Base-by-base conservation (phyloP, 202 grass and related monocot genomes). In the Carex sylvatica region DNA sequence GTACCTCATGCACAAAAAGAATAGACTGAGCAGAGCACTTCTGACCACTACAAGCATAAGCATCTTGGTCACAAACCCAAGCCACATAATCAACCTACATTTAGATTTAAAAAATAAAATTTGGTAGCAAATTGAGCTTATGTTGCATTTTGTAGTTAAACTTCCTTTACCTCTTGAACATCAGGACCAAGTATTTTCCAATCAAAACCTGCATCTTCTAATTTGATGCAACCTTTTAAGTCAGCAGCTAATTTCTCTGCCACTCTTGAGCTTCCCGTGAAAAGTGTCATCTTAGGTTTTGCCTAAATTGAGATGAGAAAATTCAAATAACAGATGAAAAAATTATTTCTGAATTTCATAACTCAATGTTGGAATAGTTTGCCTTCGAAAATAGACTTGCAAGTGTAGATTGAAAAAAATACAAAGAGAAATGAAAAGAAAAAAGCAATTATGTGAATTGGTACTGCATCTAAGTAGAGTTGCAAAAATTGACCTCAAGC, bases 1-100 rank as follows among this genome's bases (percentile, higher is more conserved):
- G 60, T 86, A 95, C 95, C 91, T 98, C 90, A 86, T 98, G 95
- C 88, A 98, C 88, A 65, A 93, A 98, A 62, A 98, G 83, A 81
- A 98, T 91, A 79, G 92, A 95, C 83, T 98, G 95, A 83, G 92
- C 92, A 89, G 96, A 98, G 86, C 96, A 98, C 69, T 98, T 98
- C 79, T 98, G 96, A 79, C 96, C 92, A 51, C 92, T 95, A 69
- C 96, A 98, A 86, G 96, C 92, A 85, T 98, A 95, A 58, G 96
- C 96, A 93, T 98, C 96, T 88, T 98, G 96, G 79, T 98, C 96
- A 3, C 96, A 98, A 81, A 98, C 96, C 96, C 92, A 98, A 84
- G 91, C 85, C 68, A 98, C 90, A 77, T 95, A 98, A 90, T 95
- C 92, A 54, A 93, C 92, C 96, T 98, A 84, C 26, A 58, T 83